Evolutionary conservation across 306 rosid genomes (phyloP).

Genomic region (Trichosanthes truncata): DNA sequence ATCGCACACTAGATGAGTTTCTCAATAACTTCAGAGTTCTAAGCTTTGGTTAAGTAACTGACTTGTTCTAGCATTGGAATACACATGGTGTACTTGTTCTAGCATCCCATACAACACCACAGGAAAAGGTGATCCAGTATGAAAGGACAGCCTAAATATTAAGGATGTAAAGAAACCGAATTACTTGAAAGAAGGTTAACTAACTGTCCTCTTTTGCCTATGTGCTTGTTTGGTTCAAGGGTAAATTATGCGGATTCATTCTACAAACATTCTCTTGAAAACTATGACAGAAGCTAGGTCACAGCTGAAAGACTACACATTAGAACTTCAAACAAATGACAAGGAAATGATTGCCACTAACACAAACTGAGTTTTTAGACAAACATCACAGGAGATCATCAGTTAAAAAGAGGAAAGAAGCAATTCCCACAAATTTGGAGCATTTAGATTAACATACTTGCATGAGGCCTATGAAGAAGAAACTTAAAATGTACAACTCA

Average conservation of each 20-base stretch:
- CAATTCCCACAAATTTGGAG: not conserved
- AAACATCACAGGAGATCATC: not conserved
- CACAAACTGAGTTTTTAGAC: not conserved
- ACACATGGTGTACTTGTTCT: not conserved
- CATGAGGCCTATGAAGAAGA: not conserved
- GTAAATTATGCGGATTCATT: not conserved
- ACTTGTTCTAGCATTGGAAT: not conserved
- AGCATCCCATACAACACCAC: not conserved
- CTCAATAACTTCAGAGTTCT: not conserved
- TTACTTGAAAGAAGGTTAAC: not conserved
- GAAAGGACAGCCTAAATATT: not conserved
- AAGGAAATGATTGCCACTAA: not conserved
- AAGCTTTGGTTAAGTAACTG: not conserved
- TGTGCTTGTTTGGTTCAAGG: not conserved
- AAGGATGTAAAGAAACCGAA: not conserved
- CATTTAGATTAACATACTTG: not conserved
- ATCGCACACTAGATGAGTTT: not conserved
- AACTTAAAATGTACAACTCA: not conserved
- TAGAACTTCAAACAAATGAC: not conserved
- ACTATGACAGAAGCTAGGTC: not conserved
- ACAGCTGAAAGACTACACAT: not conserved
- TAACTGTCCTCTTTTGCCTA: not conserved
- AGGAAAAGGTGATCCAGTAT: not conserved
- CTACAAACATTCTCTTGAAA: not conserved
- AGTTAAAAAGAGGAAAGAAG: not conserved